These are phyloP conservation scores for Auricularia cornea DNA, from an alignment of 768 basidiomycete species.

Conservation along the genomic window DNA sequence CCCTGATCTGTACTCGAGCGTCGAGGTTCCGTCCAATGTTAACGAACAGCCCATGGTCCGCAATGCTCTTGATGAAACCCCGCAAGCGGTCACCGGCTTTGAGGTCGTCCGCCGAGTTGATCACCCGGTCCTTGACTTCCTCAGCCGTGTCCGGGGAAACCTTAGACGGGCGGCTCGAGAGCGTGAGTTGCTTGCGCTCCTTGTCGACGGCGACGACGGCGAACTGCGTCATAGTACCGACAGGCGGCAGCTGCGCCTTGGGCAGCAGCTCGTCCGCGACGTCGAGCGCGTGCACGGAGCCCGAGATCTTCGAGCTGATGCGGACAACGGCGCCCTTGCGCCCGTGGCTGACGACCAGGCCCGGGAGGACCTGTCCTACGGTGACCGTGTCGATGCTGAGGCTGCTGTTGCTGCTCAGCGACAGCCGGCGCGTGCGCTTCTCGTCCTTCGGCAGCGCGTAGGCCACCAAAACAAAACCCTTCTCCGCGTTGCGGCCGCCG, in stretches of 20 bases:
- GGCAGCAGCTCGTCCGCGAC: slow-evolving; percentile 67
- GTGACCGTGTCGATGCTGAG: slow-evolving; percentile 59
- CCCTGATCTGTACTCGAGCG: slow-evolving; percentile 86
- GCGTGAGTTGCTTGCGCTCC: slow-evolving; percentile 55
- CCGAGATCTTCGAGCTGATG: slow-evolving; percentile 60
- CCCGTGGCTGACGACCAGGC: slow-evolving; percentile 68
- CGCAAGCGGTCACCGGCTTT: slow-evolving; percentile 68
- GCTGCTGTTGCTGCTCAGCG: slow-evolving; percentile 35
- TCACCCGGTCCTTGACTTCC: slow-evolving; percentile 58
- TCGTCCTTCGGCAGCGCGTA: slow-evolving; percentile 47
- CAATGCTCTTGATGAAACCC: slow-evolving; percentile 84
- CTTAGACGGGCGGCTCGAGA: slow-evolving; percentile 74
- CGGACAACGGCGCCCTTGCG: slow-evolving; percentile 72
- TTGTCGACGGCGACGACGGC: slow-evolving; percentile 63
- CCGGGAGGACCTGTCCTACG: slow-evolving; percentile 69
- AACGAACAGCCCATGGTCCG: slow-evolving; percentile 85
- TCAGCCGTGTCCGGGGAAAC: slow-evolving; percentile 43
- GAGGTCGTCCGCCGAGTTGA: slow-evolving; percentile 51
- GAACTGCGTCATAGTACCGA: slow-evolving; percentile 63
- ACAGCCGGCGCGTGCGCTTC: slow-evolving; percentile 9
- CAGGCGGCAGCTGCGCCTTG: slow-evolving; percentile 45
- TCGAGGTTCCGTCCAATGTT: slow-evolving; percentile 75
- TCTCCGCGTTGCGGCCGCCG: slow-evolving; percentile 81
- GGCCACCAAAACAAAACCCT: slow-evolving; percentile 78
- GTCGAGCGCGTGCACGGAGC: slow-evolving; percentile 76